These are phyloP conservation scores for Eleusine coracana DNA, from an alignment of 176 grass and related monocot genomes.

Conservation along the genomic window DNA sequence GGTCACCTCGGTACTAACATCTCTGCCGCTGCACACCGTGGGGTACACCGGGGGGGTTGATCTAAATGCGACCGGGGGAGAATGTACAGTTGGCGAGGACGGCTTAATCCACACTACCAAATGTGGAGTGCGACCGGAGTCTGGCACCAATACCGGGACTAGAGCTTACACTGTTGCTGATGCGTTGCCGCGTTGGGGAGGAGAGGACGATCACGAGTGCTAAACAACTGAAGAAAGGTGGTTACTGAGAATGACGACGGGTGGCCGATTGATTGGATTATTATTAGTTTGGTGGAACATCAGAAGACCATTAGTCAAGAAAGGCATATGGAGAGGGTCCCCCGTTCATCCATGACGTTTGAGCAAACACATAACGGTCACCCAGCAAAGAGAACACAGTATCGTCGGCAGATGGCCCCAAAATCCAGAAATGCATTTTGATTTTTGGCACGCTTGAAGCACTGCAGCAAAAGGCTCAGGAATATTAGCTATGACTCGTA, in stretches of 20 bases:
- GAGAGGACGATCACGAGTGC: conserved; percentile 18
- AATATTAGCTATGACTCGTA: background rate
- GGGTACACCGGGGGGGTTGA: background rate
- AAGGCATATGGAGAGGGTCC: background rate
- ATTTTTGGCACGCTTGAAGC: background rate
- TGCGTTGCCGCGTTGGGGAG: background rate
- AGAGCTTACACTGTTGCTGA: background rate
- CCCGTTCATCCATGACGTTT: background rate
- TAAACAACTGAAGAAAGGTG: conserved; percentile 4
- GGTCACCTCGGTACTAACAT: background rate
- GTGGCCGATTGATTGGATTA: background rate
- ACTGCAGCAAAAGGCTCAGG: background rate
- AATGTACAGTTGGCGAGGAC: conserved; percentile 2
- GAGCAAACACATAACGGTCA: background rate
- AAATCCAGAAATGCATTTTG: background rate
- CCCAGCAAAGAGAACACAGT: background rate
- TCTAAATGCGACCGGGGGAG: conserved; percentile 24
- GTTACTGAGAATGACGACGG: background rate
- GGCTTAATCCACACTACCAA: conserved; percentile 25
- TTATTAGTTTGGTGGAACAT: background rate
- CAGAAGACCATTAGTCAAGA: conserved; percentile 12
- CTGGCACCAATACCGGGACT: background rate
- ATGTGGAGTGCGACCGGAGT: conserved; percentile 3
- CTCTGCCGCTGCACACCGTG: background rate
- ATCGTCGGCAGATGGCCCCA: background rate